Evolutionary conservation across 1,284 basidiomycete genomes (phyloP), one percentile per base, ranked within the genome.

Genomic region (Microstroma glucosiphilum): DNA sequence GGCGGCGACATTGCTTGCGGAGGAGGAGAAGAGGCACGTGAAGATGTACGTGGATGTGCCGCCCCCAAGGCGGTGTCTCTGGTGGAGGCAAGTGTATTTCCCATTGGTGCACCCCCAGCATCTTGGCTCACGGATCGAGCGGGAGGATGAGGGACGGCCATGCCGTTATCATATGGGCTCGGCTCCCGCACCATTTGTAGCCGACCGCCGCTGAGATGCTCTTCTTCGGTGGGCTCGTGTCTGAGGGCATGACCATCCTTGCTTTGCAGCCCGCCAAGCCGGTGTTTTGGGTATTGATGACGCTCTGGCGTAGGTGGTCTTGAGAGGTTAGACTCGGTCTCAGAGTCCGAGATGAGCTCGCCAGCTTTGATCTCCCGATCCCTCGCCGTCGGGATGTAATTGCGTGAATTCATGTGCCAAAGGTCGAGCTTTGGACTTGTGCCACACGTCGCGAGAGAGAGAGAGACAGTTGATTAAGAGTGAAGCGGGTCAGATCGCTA

Each of bases 241-340:
- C 69, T 73, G 62, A 73, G 69, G 1, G 73, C 71, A 48, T 59
- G 65, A 37, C 65, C 63, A 37, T 75, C 72, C 43, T 71, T 71
- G 67, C 61, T 63, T 63, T 75, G 72, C 23, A 73, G 61, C 48
- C 72, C 72, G 60, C 71, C 68, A 53, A 75, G 65, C 49, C 72
- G 63, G 23, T 71, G 71, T 61, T 73, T 73, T 46, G 72, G 72
- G 60, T 61, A 73, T 49, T 66, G 61, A 51, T 66, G 62, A 58
- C 67, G 64, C 53, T 73, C 71, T 19, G 72, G 72, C 12, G 71
- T 71, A 12, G 72, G 72, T 12, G 72, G 72, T 40, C 72, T 64
- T 13, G 72, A 75, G 55, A 75, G 64, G 58, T 72, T 72, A 57
- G 71, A 73, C 43, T 75, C 72, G 25, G 72, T 75, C 51, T 75